Evolutionary conservation across 257 asterid genomes (phyloP), one percentile per base, ranked within the genome.

Genomic region (Eustoma russellianum): DNA sequence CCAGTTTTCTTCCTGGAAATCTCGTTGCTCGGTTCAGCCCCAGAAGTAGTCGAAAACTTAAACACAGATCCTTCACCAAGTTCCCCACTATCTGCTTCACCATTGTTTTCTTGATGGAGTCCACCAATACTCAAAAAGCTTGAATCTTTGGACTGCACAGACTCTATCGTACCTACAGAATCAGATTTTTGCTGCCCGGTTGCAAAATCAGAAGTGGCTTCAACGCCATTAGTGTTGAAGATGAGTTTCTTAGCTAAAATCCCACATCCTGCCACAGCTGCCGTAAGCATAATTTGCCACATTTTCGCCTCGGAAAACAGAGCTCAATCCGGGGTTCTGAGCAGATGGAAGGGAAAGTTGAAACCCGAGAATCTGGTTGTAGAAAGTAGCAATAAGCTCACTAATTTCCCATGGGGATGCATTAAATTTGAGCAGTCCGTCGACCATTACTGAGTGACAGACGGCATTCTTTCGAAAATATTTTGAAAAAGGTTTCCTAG

Each of bases 191-290:
- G 51, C 55, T 15, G 50, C 24, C 48, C 61, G 55, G 33, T 59
- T 3, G 28, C 15, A 57, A 51, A 57, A 65, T 53, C 65, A 13
- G 58, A 55, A 63, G 3, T 46, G 75, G 74, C 72, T 59, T 72
- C 48, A 43, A 65, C 10, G 13, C 62, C 71, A 48, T n/a, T 41
- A 46, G 77, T 68, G 55, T 60, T 66, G 46, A 71, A 60, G 18
- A 75, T 65, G 16, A 83, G 67, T 58, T 67, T 80, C 70, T 78
- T 86, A 53, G 95, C 95, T 61, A 86, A 64, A 69, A 86, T 80
- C 46, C 90, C 79, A 62, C 93, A 83, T 65, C 93, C 95, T 53
- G 95, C 90, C 14, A 77, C 85, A 5, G 86, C 85, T 12, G 94
- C 91, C 17, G 83, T 92, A 8, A 74, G 46, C 60, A 85, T 56